Evolutionary conservation across 2,329 filamentous ascomycete genomes (phyloP), one percentile per base, ranked within the genome.

Genomic region (Ampelomyces quisqualis): DNA sequence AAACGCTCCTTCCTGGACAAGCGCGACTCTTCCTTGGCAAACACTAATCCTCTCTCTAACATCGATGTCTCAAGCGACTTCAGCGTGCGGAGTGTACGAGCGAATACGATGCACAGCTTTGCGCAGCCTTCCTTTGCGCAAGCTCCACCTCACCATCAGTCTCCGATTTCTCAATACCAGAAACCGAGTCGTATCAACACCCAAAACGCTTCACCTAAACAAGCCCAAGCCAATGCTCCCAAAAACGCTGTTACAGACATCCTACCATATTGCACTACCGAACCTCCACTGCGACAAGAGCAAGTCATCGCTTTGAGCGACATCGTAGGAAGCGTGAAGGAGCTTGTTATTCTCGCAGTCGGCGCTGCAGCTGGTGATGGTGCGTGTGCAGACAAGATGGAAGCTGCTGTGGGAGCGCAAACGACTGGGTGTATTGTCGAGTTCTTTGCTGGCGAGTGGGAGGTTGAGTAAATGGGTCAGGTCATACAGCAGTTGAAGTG

Each of bases 361-460:
- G 21, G 45, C 3, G 60, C 59, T 14, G 33, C 37, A 7, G 38
- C 47, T 7, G 58, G 60, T 20, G 51, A 51, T 13, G 18, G 30
- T 10, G 32, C 39, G 5, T 38, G 43, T 29, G 34, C 39, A 18
- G 40, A 31, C 17, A 50, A 14, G 24, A 29, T 68, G n/a, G 47
- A 51, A 28, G 19, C 23, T 7, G 53, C 58, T 5, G 40, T 69
- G 15, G 67, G 62, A 1, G 19, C 7, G 7, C 44, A 54, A 19
- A 46, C 31, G 18, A 49, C 58, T 11, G 17, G 20, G 6, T 47
- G 50, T 10, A 46, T 69, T 23, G 45, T 55, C 2, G 60, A 65
- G 13, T 69, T 69, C 44, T 69, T 62, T 32, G 32, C 18, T 6
- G 59, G 62, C 2, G 65, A 69, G 45, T 68, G 56, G 51, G 58